These are phyloP conservation scores for Tinospora cordifolia DNA, from an alignment of 164 flowering plant species.

Conservation along the genomic window DNA sequence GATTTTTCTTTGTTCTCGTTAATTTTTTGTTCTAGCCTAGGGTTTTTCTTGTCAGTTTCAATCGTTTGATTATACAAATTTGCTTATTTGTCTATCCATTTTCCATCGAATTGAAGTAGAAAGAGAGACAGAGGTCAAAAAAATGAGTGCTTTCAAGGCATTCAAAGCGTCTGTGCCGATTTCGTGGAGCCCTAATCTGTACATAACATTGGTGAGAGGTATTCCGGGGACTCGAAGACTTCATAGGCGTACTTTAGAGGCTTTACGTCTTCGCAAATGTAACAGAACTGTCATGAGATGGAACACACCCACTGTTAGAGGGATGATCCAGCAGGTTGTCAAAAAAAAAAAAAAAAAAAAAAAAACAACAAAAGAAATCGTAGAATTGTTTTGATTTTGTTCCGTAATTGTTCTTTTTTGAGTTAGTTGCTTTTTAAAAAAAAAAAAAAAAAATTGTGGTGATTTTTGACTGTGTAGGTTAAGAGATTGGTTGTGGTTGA, in stretches of 20 bases:
- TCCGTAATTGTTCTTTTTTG: not conserved
- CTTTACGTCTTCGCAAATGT: slow-evolving; percentile 65
- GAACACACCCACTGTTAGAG: slow-evolving; percentile 87
- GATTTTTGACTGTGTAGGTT: slow-evolving; percentile 35
- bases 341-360: no score
- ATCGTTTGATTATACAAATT: no score
- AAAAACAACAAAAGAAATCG: no score
- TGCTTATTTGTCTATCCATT: no score
- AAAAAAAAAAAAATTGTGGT: no score
- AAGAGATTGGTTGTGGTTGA: slow-evolving; percentile 85
- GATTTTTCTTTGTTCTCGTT: no score
- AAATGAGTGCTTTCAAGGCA: slow-evolving; percentile 79
- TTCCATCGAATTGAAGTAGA: not conserved
- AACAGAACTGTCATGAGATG: slow-evolving; percentile 76
- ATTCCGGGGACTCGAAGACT: slow-evolving; percentile 79
- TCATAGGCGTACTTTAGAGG: slow-evolving; percentile 81
- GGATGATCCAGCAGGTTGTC: slow-evolving; percentile 86
- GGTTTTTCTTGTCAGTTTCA: no score
- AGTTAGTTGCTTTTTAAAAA: not conserved
- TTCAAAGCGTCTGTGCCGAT: slow-evolving; percentile 72
- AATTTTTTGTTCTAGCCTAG: no score
- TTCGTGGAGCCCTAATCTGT: slow-evolving; percentile 69
- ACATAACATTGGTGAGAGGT: slow-evolving; percentile 80
- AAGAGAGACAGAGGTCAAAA: slow-evolving; percentile 18
- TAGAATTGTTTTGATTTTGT: not conserved